Evolutionary conservation across 1,284 basidiomycete genomes (phyloP), one percentile per base, ranked within the genome.

Genomic region (Lignosus rhinocerotis): DNA sequence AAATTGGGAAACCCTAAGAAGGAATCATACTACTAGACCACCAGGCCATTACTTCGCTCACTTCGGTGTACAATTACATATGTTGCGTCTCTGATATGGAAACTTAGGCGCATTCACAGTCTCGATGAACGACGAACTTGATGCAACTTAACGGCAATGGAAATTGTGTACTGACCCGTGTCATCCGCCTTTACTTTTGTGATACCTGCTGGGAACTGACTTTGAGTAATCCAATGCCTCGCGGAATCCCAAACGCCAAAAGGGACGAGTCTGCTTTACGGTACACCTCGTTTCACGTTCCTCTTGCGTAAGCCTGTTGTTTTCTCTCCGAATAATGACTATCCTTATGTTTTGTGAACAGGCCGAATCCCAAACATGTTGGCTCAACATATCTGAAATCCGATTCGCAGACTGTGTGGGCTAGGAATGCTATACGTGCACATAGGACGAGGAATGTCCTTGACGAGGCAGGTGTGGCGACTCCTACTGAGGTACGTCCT

Each of bases 231-330:
- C 4, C 25, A 25, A 92, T 92, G 90, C 90, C 90, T 57, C 81
- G 90, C 71, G 89, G 89, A 58, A 82, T 92, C 53, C 89, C 90
- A 30, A 90, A 90, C 68, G 84, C 82, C 42, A 89, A 86, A 72
- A 80, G 83, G 62, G 90, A 92, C 76, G 91, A 93, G 64, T 85
- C 85, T 56, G 88, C 90, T 10, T 78, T 93, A 78, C 80, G 84
- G 54, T 92, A 87, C 72, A 92, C 91, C 6, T 78, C 81, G n/a
- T 92, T 92, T 71, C 79, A 87, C 73, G 89, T 92, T 10, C 91
- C 91, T 32, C 72, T 90, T 58, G 80, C 83, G 87, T 91, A 68
- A 47, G 41, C 25, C 2, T 45, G 34, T 48, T 49, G 41, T 47
- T 44, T 38, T 34, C 31, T 33, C 30, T 36, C 14, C 11, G 9